These are phyloP conservation scores for Pichia sp. DNA, from an alignment of 1,139 yeast genomes.

Conservation along the genomic window DNA sequence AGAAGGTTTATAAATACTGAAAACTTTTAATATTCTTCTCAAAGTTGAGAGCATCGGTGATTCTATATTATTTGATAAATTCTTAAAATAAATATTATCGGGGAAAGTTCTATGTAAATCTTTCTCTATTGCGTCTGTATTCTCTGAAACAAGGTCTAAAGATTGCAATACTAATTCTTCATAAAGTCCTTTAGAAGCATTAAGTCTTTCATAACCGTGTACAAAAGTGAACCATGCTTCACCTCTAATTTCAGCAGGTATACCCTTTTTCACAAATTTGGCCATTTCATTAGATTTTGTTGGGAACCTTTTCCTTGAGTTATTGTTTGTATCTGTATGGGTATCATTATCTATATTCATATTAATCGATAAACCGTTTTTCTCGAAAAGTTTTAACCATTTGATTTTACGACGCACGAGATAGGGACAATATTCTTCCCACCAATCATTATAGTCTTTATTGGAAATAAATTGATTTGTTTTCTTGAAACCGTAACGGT, in stretches of 20 bases:
- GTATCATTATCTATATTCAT: too few relatives aligned
- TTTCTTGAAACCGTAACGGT: conserved; percentile 82
- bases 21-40: conserved; percentile 75
- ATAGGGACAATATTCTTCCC: conserved; percentile 57
- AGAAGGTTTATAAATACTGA: conserved; percentile 79
- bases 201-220: conserved; percentile 74
- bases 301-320: conserved; percentile 53
- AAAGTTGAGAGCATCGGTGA: conserved; percentile 62
- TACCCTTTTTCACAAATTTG: conserved; percentile 79
- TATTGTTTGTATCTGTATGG: conserved; percentile 12
- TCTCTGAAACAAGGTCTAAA: conserved; percentile 46
- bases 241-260: conserved; percentile 97
- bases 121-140: conserved; percentile 75
- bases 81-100: conserved; percentile 68
- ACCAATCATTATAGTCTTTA: conserved; percentile 69
- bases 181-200: conserved; percentile 65
- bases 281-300: conserved; percentile 76
- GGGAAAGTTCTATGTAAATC: conserved; percentile 93
- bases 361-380: conserved; percentile 47
- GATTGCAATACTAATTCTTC: conserved; percentile 57
- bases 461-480: conserved; percentile 43
- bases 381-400: conserved; percentile 63
- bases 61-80: conserved; percentile 31
- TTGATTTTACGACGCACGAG: conserved; percentile 57
- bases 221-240: conserved; percentile 95